Conservation (phyloP, 2,329 filamentous ascomycete genomes). For the Xylaria sp. region DNA sequence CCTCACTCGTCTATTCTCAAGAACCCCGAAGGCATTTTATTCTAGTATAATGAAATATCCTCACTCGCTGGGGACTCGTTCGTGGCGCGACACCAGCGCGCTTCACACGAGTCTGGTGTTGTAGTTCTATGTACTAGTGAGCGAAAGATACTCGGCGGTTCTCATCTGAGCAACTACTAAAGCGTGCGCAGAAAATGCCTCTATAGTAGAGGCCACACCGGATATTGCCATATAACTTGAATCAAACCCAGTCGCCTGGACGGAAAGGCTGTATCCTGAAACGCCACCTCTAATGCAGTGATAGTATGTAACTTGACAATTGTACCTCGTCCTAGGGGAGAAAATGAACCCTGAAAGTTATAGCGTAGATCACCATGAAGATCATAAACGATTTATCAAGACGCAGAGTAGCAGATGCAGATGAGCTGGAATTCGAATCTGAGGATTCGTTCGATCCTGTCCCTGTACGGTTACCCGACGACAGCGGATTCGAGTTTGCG, state of each 20-base stretch:
- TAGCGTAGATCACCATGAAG: conserved; percentile 9
- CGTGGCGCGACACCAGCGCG: too few species aligned
- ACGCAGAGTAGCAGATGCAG: not conserved
- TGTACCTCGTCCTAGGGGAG: not conserved
- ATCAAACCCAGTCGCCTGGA: too few species aligned
- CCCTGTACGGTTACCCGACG: conserved; percentile 14
- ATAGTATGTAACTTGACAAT: conserved; percentile 2
- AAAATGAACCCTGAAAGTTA: not conserved
- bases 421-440: conserved; percentile 17
- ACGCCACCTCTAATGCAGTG: conserved; percentile 20
- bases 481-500: conserved; percentile 25
- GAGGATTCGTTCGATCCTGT: conserved; percentile 15
- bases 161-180: not conserved
- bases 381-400: conserved; percentile 13
- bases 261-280: conserved; percentile 11
- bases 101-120: too few species aligned
- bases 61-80: too few species aligned
- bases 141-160: too few species aligned
- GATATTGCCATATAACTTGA: not conserved
- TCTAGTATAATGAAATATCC: too few species aligned
- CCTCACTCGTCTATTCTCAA: too few species aligned
- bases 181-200: not conserved
- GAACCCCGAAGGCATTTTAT: too few species aligned
- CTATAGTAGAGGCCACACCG: not conserved
- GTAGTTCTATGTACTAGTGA: too few species aligned